Evolutionary conservation across 2,329 filamentous ascomycete genomes (phyloP), one percentile per base, ranked within the genome.

Genomic region (Aspergillus tubingensis): DNA sequence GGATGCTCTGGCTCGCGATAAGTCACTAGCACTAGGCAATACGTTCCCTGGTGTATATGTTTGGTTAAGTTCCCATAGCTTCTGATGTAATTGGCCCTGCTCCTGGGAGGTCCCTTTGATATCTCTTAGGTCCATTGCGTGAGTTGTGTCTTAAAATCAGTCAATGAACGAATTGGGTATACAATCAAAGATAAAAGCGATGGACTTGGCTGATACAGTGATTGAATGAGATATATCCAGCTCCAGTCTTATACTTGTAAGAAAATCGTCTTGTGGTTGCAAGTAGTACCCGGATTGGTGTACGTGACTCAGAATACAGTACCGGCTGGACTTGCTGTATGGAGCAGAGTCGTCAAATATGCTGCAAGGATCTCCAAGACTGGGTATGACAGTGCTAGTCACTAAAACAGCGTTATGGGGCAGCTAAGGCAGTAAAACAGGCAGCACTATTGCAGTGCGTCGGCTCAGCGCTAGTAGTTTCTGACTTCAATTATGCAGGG

Each of bases 1-100:
- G 17, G 74, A 76, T 30, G 65, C 63, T 57, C 74, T 69, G n/a
- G 75, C 74, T 50, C 65, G 68, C 17, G 66, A 63, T 15, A 79
- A 58, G 15, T 62, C 60, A 32, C 72, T 62, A 13, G 68, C 54
- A 39, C 64, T 67, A 3, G 77, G 77, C 30, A 79, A 64, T 19
- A 79, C 67, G 3, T 66, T 66, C 2, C 66, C 62, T 3, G 69
- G 68, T 21, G 69, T 62, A 68, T 69, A 72, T 13, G 66, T 65
- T 32, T 74, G 68, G 15, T 70, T 66, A 17, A 68, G 62, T 21
- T 70, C 65, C 74, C 74, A 77, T 17, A 77, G 54, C 36, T 66
- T 48, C 59, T 69, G 64, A 6, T 74, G 63, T 17, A 71, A 59
- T 19, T 63, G 48, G 6, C 61, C 64, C 27, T 71, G 65, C 59